Percentiles rank a stretch among this genome's conserved stretches.
Evolutionary conservation across 495 filamentous ascomycete species (phyloP).

Genomic region (Neurospora sp.): DNA sequence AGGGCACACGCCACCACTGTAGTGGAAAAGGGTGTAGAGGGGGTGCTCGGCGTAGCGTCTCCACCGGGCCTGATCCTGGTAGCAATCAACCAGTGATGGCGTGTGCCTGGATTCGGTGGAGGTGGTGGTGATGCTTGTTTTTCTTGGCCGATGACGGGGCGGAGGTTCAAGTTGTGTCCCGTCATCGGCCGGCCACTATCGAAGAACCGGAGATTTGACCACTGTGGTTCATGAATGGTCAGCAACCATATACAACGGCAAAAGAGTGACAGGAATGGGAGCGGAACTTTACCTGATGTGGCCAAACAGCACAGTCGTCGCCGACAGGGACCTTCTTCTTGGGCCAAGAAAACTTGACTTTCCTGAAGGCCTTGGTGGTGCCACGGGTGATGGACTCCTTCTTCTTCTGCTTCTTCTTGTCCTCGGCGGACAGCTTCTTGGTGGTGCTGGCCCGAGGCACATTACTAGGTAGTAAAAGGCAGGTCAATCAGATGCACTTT

Average conservation of each 20-base stretch:
- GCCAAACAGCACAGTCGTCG: neutral
- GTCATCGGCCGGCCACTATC: neutral
- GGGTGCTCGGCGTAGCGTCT: constrained; percentile 80
- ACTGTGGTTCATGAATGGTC: neutral
- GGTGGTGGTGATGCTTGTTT: neutral
- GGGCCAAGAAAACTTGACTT: neutral
- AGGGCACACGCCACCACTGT: constrained; percentile 35
- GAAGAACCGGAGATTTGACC: neutral
- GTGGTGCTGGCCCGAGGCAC: neutral
- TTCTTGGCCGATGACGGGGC: neutral
- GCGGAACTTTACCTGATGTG: neutral
- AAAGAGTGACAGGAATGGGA: neutral
- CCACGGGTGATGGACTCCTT: neutral
- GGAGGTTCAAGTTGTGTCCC: neutral
- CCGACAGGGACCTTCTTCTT: neutral
- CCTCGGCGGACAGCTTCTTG: neutral
- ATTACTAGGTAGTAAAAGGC: neutral
- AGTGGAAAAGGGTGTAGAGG: constrained; percentile 83
- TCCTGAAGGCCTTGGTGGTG: neutral
- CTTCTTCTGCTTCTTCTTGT: neutral
- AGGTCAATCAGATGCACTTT: neutral
- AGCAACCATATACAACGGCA: neutral
- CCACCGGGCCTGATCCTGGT: constrained; percentile 27
- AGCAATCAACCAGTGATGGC: constrained; percentile 19
- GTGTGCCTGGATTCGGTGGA: neutral